phyloP scores from a whole-genome alignment of 1,284 basidiomycete genomes.

The Cutaneotrichosporon sp. region DNA sequence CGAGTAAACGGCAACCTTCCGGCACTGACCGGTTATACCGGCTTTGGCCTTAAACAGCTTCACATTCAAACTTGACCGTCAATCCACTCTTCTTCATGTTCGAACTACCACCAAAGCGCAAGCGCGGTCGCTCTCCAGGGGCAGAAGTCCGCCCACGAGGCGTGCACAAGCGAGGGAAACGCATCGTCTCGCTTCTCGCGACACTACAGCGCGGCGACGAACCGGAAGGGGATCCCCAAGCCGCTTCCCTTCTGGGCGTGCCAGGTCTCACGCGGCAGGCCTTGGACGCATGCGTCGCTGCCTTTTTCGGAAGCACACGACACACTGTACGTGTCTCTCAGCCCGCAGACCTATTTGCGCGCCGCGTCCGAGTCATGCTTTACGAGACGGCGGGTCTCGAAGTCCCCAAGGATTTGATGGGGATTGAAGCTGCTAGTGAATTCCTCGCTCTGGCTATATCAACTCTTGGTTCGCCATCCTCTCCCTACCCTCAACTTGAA shows the following conservation, averaged over 20 bases:
- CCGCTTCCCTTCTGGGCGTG: slow-evolving; percentile 8
- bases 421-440: slow-evolving; percentile 4
- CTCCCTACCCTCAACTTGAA: slow-evolving; percentile 3
- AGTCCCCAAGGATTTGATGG: slow-evolving; percentile 15
- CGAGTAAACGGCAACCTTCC: too few relatives aligned
- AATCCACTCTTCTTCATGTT: not conserved
- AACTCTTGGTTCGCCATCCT: slow-evolving; percentile 6
- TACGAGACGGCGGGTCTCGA: slow-evolving; percentile 16
- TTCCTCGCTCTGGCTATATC: slow-evolving; percentile 15
- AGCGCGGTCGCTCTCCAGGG: slow-evolving; percentile 2
- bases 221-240: not conserved
- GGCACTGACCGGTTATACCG: not conserved
- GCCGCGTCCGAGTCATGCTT: slow-evolving; percentile 12
- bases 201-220: slow-evolving; percentile 4
- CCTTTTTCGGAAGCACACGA: slow-evolving; percentile 11
- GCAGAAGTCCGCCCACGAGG: not conserved
- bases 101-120: slow-evolving; percentile 5
- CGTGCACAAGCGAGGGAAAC: slow-evolving; percentile 5
- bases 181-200: slow-evolving; percentile 3
- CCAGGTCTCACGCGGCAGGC: slow-evolving; percentile 14
- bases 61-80: too few relatives aligned
- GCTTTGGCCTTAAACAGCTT: not conserved
- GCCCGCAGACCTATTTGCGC: not conserved
- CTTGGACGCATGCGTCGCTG: slow-evolving; percentile 13
- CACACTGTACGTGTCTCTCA: slow-evolving; percentile 7